Percentiles rank a stretch among this genome's conserved stretches.
These are phyloP conservation scores for Cochlearia excelsa DNA, from an alignment of 345 rosid genomes.

Conservation along the genomic window DNA sequence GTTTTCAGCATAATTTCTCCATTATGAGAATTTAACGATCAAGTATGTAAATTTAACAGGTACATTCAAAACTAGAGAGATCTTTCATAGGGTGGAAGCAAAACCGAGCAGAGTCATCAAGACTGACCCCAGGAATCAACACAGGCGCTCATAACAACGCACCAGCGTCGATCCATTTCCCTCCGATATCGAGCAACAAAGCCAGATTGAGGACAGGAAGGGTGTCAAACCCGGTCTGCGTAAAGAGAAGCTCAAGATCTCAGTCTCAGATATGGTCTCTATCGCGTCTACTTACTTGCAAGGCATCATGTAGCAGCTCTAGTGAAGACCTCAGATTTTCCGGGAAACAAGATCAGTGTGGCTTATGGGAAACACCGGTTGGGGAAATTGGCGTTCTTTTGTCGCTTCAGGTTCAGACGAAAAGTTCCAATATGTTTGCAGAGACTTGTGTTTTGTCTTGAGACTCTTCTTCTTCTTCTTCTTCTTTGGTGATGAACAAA, in stretches of 20 bases:
- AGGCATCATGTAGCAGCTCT: conserved; percentile 25
- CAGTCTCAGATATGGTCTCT: conserved; percentile 50
- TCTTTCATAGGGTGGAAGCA: conserved; percentile 60
- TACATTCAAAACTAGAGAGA: conserved; percentile 50
- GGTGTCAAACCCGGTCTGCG: conserved; percentile 16
- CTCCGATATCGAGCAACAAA: conserved; percentile 24
- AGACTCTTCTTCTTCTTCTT: conserved; percentile 25
- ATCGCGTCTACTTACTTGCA: conserved; percentile 35
- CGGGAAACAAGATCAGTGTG: conserved; percentile 22
- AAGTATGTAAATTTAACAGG: conserved; percentile 38
- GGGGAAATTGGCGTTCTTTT: conserved; percentile 47
- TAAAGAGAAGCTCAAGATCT: conserved; percentile 36
- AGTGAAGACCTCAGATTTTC: conserved; percentile 27
- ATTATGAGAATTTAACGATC: conserved; percentile 2
- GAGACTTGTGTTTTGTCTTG: conserved; percentile 20
- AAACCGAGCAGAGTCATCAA: conserved; percentile 36
- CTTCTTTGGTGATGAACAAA: conserved; percentile 12
- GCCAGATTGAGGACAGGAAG: conserved; percentile 45
- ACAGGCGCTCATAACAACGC: conserved; percentile 21
- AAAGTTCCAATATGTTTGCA: conserved; percentile 31
- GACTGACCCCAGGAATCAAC: conserved; percentile 20
- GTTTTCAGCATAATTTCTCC: neutral
- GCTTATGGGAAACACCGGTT: conserved; percentile 43
- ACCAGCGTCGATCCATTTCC: conserved; percentile 42
- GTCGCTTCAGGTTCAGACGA: conserved; percentile 48